Base-by-base conservation (phyloP, 345 rosid genomes). In the Sonneratia alba region DNA sequence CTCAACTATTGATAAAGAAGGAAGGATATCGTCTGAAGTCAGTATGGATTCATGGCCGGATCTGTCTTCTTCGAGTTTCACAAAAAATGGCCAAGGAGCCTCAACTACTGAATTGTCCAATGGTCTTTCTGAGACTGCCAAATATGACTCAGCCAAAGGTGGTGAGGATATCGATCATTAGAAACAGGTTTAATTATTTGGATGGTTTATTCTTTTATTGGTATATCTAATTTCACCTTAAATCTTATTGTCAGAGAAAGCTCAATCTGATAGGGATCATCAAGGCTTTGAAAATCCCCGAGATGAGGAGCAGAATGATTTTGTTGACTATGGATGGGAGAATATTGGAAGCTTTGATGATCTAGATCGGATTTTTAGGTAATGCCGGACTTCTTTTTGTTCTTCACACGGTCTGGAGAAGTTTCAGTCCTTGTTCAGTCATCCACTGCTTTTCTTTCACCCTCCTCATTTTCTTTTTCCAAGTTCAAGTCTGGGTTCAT, bases 271-370 rank as follows among this genome's bases (percentile, higher is more conserved):
- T 75, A 83, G 87, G 79, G 91, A 84, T 73, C 70, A 83, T 71
- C 84, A 84, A 77, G 67, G 66, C 77, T 87, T 83, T 75, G 90
- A 83, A 81, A 85, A 77, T 80, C 66, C 83, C 43, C 77, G 79
- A 81, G 82, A 80, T 77, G 83, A 87, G 81, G 97, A 82, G 70
- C 91, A 88, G 73, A 83, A 83, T 81, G 94, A 87, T 82, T 88
- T 90, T 82, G 88, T 81, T 76, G 94, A 92, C 79, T 90, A 87
- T 63, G 82, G 88, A 73, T 95, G 99, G 99, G 98, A 80, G 73
- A 87, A 83, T 82, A 88, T 95, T 72, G 91, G 98, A 84, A 90
- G 98, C 80, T 95, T 95, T 81, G 99, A 90, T 80, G 99, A 92
- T 81, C 92, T 92, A 74, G 92, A 92, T 79, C 90, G 75, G 75